phyloP scores from a whole-genome alignment of 2,329 filamentous ascomycete species.

The Cladorrhinum sp. region DNA sequence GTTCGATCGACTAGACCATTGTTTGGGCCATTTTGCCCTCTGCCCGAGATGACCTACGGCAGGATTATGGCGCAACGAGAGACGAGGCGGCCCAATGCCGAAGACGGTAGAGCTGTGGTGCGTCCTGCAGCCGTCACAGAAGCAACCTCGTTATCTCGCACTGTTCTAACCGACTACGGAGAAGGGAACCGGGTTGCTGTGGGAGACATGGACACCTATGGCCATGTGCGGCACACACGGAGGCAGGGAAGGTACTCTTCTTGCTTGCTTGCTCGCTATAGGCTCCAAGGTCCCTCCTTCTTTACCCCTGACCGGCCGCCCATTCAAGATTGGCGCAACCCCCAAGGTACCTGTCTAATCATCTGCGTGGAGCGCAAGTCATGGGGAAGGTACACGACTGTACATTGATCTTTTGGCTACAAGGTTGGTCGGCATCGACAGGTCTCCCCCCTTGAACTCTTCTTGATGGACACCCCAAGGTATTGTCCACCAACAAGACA shows the following conservation, averaged over 20 bases:
- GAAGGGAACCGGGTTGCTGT: not conserved
- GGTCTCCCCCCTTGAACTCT: not conserved
- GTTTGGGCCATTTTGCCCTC: not conserved
- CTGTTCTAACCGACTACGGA: not conserved
- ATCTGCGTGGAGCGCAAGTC: not conserved
- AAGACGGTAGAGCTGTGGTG: conserved; percentile 1
- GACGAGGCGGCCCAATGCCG: conserved; percentile 8
- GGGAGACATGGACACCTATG: not conserved
- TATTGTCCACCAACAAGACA: not conserved
- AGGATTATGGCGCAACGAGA: not conserved
- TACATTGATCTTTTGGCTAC: conserved; percentile 6
- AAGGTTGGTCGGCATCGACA: not conserved
- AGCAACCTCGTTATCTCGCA: not conserved
- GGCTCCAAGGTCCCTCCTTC: no score
- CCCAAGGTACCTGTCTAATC: no score
- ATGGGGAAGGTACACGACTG: conserved; percentile 11
- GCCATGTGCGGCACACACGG: not conserved
- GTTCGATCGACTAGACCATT: conserved; percentile 7
- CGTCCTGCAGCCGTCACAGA: not conserved
- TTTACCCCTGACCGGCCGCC: not conserved
- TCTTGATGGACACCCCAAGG: not conserved
- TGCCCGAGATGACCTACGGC: conserved; percentile 13
- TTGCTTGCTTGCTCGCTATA: not conserved
- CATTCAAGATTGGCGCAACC: not conserved
- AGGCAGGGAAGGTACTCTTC: not conserved